Evolutionary conservation across 2,329 filamentous ascomycete genomes (phyloP), one percentile per base, ranked within the genome.

Genomic region (Lecanicillium sp.): DNA sequence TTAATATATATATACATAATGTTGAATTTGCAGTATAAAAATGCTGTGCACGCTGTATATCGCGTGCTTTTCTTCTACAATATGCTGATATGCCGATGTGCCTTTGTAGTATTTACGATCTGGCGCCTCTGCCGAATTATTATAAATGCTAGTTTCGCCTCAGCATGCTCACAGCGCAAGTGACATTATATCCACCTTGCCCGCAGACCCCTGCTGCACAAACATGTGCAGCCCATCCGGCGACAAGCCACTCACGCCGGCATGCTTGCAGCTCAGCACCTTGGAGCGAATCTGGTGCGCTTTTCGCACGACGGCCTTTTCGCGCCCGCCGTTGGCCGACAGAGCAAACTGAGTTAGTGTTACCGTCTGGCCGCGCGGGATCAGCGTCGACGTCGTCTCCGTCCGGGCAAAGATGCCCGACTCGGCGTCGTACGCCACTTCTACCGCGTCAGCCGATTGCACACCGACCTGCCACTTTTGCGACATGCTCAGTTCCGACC

Each of bases 391-490:
- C 22, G n/a, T 30, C 5, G 34, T 17, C 30, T 42, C 40, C 36
- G 38, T 17, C 17, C 36, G 20, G 29, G 40, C 38, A 13, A 42
- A 39, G 13, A 42, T 30, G 22, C 36, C 40, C 3, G 40, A 39
- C 5, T 42, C 36, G 14, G 2, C 12, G 18, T 42, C 36, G 25
- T 31, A 25, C 2, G 36, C 29, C 11, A 42, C 34, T 5, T 42
- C 11, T 12, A 36, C 22, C 20, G 17, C 17, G 18, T 30, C 30
- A 3, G 39, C 18, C 9, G 35, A 22, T 17, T n/a, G 18, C 8
- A 42, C 40, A n/a, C 40, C 40, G 8, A 28, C 30, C 29, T 42
- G 40, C 40, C 40, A 42, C 17, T 35, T 39, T 19, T 42, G 40
- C 10, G 22, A 39, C 10, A 42, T n/a, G 17, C 14, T 42, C n/a